Base-by-base conservation (phyloP, 2,329 filamentous ascomycete species). In the Chalara sp. region DNA sequence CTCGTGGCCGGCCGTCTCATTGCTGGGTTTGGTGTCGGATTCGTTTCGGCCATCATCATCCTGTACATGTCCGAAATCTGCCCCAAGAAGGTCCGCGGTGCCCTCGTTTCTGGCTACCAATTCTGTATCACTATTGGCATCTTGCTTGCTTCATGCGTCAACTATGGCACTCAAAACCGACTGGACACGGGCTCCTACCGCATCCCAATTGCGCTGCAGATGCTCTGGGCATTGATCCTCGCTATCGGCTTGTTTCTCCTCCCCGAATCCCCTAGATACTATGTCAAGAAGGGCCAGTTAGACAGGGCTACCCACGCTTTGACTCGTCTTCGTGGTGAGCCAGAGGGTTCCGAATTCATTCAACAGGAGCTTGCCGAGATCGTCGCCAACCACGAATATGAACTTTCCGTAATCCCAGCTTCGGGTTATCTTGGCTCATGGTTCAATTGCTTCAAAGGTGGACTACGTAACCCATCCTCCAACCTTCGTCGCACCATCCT, bases 311-410 rank as follows among this genome's bases (percentile, higher is more conserved):
- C 82, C 53, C 54, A 69, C 1, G 72, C 81, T 10, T 78, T 95
- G 6, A 70, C 79, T 51, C 78, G 76, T 52, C 79, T 95, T 32
- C 87, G 89, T 66, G 87, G 86, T 54, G 86, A 95, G 72, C 77
- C 84, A 46, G 63, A 70, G 48, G 80, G 86, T 49, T 91, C 86
- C 28, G 79, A 86, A 56, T 90, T 81, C 68, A 84, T 95, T 70
- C 81, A 86, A 71, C 72, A 80, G 55, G 89, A 95, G 71, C 77
- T 95, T 44, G 80, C 86, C 42, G 89, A 95, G 73, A 89, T 96
- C 58, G 78, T 93, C 53, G 89, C 89, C 74, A 95, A 95, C 76
- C 81, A 92, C 70, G 87, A 88, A 71, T 90, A 92, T 67, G 90
- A 95, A 76, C 76, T 84, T 61, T 72, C 79, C 46, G 72, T 85